Evolutionary conservation across 495 filamentous ascomycete species (phyloP).

Genomic region (Wilcoxina mikolae): DNA sequence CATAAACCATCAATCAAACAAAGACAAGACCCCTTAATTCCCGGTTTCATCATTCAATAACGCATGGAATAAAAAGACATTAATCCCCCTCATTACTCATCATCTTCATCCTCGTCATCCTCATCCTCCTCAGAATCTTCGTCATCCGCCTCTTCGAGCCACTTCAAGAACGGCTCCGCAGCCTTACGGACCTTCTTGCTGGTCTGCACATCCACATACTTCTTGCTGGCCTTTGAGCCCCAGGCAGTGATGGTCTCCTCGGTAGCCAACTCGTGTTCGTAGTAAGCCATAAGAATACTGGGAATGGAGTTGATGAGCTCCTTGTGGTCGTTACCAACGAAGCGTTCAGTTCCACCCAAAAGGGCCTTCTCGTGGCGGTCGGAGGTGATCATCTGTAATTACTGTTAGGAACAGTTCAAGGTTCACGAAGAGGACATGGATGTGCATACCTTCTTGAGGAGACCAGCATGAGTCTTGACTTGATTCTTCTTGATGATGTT

Average conservation of each 20-base stretch:
- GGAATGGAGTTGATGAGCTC: conserved; percentile 64
- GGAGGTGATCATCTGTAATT: conserved; percentile 55
- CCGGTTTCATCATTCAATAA: neutral
- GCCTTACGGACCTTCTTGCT: conserved; percentile 95
- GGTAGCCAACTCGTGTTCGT: conserved; percentile 69
- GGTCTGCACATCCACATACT: conserved; percentile 76
- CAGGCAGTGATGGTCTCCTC: conserved; percentile 83
- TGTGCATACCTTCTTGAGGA: conserved; percentile 69
- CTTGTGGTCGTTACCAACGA: conserved; percentile 68
- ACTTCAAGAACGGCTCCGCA: conserved; percentile 83
- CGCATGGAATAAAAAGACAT: neutral
- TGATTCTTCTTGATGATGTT: conserved; percentile 61
- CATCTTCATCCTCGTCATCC: conserved; percentile 1
- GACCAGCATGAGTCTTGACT: conserved; percentile 59
- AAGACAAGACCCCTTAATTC: neutral
- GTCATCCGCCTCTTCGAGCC: conserved; percentile 72
- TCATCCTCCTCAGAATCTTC: conserved; percentile 23
- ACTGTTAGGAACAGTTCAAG: conserved; percentile 28
- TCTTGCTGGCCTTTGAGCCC: conserved; percentile 91
- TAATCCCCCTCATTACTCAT: neutral
- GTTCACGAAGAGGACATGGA: neutral
- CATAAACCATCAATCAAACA: no score
- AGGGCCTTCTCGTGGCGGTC: conserved; percentile 93
- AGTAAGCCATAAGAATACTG: conserved; percentile 72
- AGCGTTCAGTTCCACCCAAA: conserved; percentile 90